Evolutionary conservation across 2,329 filamentous ascomycete genomes (phyloP), one percentile per base, ranked within the genome.

Genomic region (Stromatinia cepivora): DNA sequence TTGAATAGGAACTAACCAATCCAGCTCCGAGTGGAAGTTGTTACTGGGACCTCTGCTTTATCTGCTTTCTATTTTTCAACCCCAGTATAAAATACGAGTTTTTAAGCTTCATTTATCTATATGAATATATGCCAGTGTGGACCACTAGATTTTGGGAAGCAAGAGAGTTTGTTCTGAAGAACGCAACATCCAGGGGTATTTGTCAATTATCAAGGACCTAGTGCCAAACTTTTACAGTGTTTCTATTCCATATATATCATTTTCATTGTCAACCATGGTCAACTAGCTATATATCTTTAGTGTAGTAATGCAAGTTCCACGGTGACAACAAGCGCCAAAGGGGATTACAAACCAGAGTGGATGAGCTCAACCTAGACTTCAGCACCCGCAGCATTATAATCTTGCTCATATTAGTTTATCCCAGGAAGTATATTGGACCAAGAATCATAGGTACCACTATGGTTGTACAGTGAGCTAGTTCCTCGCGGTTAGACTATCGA

Each of bases 121-220:
- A 48, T 3, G 39, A 10, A 42, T 17, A 42, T 42, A 17, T 42
- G 15, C 15, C 36, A 13, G 11, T 17, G 5, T 42, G 39, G 39
- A 17, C 15, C 39, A 17, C 1, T 13, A 7, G 0, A 1, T 57
- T 2, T 1, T n/a, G 10, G 0, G 15, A 6, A 36, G 34, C 6
- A 7, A 22, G 11, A 39, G 3, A 17, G n/a, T 7, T 15, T 3
- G 11, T 1, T 10, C 20, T 15, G 22, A 34, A 39, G 13, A 56
- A n/a, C 11, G 11, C 3, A 56, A 28, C 11, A n/a, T 6, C 54
- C 22, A 4, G 6, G 22, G 31, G 0, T 34, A 57, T 36, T 2
- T 11, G 11, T 13, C 2, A 8, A 1, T 22, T 52, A 52, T 15
- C n/a, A 52, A 52, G 1, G 20, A 11, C 48, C 22, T 9, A 50